Evolutionary conservation across 176 grass and related monocot genomes (phyloP).

Genomic region (Calamus simplicifolius): DNA sequence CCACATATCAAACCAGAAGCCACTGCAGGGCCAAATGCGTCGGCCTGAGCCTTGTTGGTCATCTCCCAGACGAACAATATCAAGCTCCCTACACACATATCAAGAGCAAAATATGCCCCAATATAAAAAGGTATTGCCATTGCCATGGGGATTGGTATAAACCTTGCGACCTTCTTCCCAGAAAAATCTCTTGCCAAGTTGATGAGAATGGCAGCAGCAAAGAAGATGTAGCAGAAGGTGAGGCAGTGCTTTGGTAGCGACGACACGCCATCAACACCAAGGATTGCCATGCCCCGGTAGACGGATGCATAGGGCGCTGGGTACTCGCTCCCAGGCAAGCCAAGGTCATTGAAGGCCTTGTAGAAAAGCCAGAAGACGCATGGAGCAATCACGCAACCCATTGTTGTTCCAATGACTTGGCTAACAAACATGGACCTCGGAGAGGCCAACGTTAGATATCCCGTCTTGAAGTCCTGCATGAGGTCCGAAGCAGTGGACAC

Average conservation of each 20-base stretch:
- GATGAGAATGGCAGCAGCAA: not conserved
- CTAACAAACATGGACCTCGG: conserved; percentile 8
- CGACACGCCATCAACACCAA: not conserved
- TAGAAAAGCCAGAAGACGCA: conserved; percentile 18
- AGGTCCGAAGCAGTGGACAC: conserved; percentile 6
- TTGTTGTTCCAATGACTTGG: conserved; percentile 1
- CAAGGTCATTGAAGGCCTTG: conserved; percentile 1
- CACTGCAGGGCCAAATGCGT: conserved; percentile 2
- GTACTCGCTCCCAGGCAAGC: not conserved
- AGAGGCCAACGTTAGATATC: conserved; percentile 1
- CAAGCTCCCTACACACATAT: not conserved
- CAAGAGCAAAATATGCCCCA: conserved; percentile 6
- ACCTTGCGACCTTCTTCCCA: not conserved
- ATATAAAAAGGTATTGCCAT: conserved; percentile 14
- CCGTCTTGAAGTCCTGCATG: conserved; percentile 20
- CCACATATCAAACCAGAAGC: conserved; percentile 18
- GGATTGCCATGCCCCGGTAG: conserved; percentile 7
- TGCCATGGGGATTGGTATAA: conserved; percentile 11
- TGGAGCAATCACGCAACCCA: conserved; percentile 19
- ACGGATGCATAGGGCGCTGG: not conserved
- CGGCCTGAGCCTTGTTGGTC: not conserved
- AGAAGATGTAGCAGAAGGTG: not conserved
- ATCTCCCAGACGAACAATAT: conserved; percentile 1
- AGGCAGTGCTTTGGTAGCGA: conserved; percentile 17
- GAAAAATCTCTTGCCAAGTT: conserved; percentile 5